These are phyloP conservation scores for Papiliotrema laurentii DNA, from an alignment of 1,284 basidiomycete species.

Conservation along the genomic window DNA sequence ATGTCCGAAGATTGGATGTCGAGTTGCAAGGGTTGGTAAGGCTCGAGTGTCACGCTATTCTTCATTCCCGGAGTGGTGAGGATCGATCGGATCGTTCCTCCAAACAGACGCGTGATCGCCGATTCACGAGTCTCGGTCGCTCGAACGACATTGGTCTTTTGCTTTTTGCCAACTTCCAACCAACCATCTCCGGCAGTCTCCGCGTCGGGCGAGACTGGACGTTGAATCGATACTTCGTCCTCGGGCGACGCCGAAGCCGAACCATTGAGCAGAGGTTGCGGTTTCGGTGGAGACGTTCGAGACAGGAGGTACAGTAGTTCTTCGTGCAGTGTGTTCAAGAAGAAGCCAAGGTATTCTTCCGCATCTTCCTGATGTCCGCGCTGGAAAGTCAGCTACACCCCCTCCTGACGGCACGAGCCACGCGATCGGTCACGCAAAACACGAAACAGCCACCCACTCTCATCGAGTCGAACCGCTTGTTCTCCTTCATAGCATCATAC, in stretches of 20 bases:
- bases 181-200: constrained; percentile 55
- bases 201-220: constrained; percentile 42
- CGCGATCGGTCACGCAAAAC: too few relatives aligned
- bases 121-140: constrained; percentile 75
- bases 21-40: constrained; percentile 82
- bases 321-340: constrained; percentile 91
- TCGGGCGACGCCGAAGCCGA: too few relatives aligned
- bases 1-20: constrained; percentile 84
- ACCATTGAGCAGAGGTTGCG: constrained; percentile 25
- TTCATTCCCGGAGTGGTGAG: constrained; percentile 73
- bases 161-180: constrained; percentile 90
- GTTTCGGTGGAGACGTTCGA: constrained; percentile 28
- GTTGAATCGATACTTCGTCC: constrained; percentile 37
- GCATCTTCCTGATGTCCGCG: constrained; percentile 96
- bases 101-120: constrained; percentile 87
- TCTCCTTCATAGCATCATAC: constrained; percentile 94
- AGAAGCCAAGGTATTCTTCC: constrained; percentile 98
- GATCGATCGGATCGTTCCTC: constrained; percentile 86
- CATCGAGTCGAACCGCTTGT: constrained; percentile 92
- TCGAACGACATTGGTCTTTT: constrained; percentile 75
- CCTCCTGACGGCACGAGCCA: background rate
- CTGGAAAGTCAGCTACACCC: constrained; percentile 44
- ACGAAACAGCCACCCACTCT: constrained; percentile 56
- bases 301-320: constrained; percentile 68
- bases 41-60: constrained; percentile 86